Evolutionary conservation across 176 grass and related monocot species (phyloP).

Genomic region (Oryza officinalis): DNA sequence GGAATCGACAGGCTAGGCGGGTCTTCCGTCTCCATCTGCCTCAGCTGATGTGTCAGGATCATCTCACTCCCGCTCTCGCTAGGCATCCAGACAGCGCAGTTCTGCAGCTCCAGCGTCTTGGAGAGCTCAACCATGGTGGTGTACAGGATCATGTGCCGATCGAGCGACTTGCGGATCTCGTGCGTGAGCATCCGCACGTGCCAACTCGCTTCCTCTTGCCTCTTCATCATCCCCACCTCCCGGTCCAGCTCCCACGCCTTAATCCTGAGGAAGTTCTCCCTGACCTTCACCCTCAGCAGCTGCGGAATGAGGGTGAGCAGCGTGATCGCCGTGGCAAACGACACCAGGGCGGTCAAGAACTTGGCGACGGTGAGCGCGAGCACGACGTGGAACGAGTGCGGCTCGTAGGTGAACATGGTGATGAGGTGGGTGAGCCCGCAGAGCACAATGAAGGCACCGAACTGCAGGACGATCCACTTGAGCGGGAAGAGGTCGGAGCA

Average conservation of each 20-base stretch:
- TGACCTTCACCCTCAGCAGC: conserved; percentile 77
- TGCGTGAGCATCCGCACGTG: conserved; percentile 84
- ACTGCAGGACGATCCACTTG: conserved; percentile 84
- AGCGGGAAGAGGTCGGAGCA: conserved; percentile 74
- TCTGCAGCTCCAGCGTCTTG: conserved; percentile 60
- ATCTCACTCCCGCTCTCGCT: conserved; percentile 50
- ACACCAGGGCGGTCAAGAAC: conserved; percentile 79
- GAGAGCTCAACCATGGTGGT: conserved; percentile 84
- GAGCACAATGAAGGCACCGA: conserved; percentile 77
- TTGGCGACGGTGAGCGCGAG: conserved; percentile 72
- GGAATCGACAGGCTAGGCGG: conserved; percentile 39
- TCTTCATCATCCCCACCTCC: conserved; percentile 72
- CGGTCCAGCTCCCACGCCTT: conserved; percentile 67
- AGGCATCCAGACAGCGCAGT: conserved; percentile 88
- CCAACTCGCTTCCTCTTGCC: conserved; percentile 68
- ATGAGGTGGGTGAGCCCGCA: conserved; percentile 76
- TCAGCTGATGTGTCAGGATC: conserved; percentile 74
- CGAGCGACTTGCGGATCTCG: conserved; percentile 75
- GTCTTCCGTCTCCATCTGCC: conserved; percentile 39
- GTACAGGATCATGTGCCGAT: conserved; percentile 74
- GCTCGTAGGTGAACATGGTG: conserved; percentile 71
- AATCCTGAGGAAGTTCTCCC: conserved; percentile 70
- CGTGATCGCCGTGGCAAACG: conserved; percentile 64
- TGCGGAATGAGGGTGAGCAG: conserved; percentile 81
- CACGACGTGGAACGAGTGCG: conserved; percentile 65